Base-by-base conservation (phyloP, 2,329 filamentous ascomycete genomes). In the Diplodia intermedia region DNA sequence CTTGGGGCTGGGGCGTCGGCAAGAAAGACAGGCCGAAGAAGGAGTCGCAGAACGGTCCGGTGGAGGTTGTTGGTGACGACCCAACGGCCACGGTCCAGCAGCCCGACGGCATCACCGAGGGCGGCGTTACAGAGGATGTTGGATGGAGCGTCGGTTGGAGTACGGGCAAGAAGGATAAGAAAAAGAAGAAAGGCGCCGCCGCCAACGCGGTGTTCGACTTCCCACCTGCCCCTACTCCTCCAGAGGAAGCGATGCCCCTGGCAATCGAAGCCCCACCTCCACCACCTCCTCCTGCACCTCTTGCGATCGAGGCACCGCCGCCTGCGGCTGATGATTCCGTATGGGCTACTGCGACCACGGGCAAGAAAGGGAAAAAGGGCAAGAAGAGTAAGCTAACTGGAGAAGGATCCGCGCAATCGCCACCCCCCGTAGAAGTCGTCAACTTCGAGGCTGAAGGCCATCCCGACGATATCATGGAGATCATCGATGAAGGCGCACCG, bases 1-100 rank as follows among this genome's bases (percentile, higher is more conserved):
- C 36, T 31, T 66, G 29, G 33, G 54, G 29, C 20, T 73, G 71
- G 71, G 69, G 69, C 20, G 66, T 69, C n/a, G 68, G 68, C n/a
- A 70, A 69, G 20, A 72, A 71, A 65, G 71, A 71, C 31, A 73
- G 72, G 68, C 78, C 76, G 70, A 72, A 72, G 53, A 76, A 77
- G 69, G 74, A 73, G n/a, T 36, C 38, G 23, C 63, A 33, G 31
- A 23, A 65, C 52, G 29, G 57, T 33, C 65, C 54, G 14, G 55
- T 68, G 26, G 68, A 70, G 23, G 65, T 62, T 53, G 68, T 68
- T 20, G 29, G 52, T 14, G 65, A 68, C 4, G 67, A 69, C 14
- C 18, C 60, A 23, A 50, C 53, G 49, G 38, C 57, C 7, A 15
- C 40, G 7, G 50, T 68, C n/a, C 66, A 68, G 60, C 49, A 68